Evolutionary conservation across 2,329 filamentous ascomycete species (phyloP), one percentile per base, ranked within the genome.

Genomic region (Trichoderma sp.): DNA sequence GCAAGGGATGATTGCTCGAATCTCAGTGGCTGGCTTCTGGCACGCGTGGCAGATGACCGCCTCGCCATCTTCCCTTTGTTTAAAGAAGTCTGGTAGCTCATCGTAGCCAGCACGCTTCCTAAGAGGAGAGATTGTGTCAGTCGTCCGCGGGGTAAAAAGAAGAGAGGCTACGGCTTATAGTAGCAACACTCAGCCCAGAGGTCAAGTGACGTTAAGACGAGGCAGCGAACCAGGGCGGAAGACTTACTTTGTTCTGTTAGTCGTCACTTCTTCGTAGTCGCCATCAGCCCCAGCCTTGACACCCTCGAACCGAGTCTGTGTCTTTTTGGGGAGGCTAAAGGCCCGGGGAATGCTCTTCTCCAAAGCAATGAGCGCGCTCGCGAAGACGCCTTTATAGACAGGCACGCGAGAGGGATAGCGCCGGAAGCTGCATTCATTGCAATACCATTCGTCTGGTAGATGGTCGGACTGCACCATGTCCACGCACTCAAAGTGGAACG

Each of bases 401-500:
- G 79, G 79, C 43, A 84, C 75, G 49, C 80, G 80, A 28, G 82
- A 82, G 60, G 82, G 84, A 72, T 82, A 83, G 66, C 83, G 81
- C 67, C 79, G 81, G 69, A 84, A 83, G 66, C 86, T 80, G 78
- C 91, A 94, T 72, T 87, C 86, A 74, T 92, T 91, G 81, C 95
- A 98, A 79, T 87, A 96, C 92, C 94, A 98, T 74, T 93, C 91
- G 69, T 92, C 89, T 13, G 90, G 89, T 69, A 90, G 83, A 66
- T 85, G 83, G 60, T 87, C 85, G 67, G 89, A 85, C 73, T 93
- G 83, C 49, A 93, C 91, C 71, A 95, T 94, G 79, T 96, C 91
- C 73, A 96, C 88, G 78, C 96, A 98, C 70, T 88, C 86, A 77
- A 96, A 93, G 80, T 98, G 96, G 80, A 96, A 97, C 6, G 94